These are phyloP conservation scores for Diaporthe capsici DNA, from an alignment of 2,329 filamentous ascomycete species.

Conservation along the genomic window DNA sequence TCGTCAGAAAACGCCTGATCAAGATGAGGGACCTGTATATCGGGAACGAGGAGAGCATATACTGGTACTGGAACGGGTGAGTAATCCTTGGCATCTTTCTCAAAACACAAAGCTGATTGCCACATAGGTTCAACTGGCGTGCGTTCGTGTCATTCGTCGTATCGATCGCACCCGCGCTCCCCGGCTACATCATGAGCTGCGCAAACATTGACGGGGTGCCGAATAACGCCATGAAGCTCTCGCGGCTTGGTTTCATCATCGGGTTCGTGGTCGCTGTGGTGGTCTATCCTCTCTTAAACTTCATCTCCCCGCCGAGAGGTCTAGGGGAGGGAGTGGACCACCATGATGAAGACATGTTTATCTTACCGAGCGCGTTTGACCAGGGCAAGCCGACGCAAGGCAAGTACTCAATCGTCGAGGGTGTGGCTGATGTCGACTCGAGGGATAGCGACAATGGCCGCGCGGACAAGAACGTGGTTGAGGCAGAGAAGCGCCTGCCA, in stretches of 20 bases:
- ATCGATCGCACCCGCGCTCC: conserved; percentile 33
- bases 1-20: conserved; percentile 42
- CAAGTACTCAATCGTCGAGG: conserved; percentile 28
- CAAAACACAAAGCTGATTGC: neutral
- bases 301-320: conserved; percentile 30
- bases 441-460: conserved; percentile 15
- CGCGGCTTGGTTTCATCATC: conserved; percentile 31
- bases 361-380: conserved; percentile 33
- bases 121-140: conserved; percentile 40
- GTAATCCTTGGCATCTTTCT: neutral
- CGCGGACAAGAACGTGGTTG: neutral
- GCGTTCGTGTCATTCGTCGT: conserved; percentile 41
- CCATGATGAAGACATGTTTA: conserved; percentile 32
- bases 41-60: conserved; percentile 43
- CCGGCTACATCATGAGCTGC: conserved; percentile 36
- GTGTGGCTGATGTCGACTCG: conserved; percentile 11
- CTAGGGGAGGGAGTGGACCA: conserved; percentile 30
- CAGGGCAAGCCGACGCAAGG: conserved; percentile 32
- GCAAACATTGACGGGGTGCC: conserved; percentile 30
- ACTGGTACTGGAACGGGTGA: conserved; percentile 42
- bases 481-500: neutral
- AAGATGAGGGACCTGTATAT: conserved; percentile 45
- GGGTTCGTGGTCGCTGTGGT: conserved; percentile 28
- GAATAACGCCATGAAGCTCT: conserved; percentile 35
- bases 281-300: conserved; percentile 22